Evolutionary conservation across 331 rosid species (phyloP).

Genomic region (Acacia pycnantha): DNA sequence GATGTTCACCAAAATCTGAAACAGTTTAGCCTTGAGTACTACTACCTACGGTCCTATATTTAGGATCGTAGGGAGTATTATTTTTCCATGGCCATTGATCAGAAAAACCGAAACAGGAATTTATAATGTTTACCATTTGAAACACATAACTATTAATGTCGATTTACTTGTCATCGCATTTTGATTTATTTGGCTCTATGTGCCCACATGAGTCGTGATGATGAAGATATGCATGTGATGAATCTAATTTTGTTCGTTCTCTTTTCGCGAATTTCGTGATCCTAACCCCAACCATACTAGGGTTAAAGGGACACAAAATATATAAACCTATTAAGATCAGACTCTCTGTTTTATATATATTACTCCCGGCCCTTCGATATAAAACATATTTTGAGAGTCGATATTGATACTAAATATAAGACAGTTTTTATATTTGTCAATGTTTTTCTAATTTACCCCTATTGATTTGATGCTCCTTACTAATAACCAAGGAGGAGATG

Average conservation of each 20-base stretch:
- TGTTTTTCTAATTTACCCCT: too few species aligned
- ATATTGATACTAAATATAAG: too few species aligned
- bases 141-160: background rate
- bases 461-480: too few species aligned
- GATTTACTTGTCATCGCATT: background rate
- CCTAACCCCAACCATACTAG: background rate
- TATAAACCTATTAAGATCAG: background rate
- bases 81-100: slow-evolving; percentile 18
- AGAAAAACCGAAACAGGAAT: slow-evolving; percentile 2
- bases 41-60: background rate
- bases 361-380: too few species aligned
- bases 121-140: background rate
- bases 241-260: background rate
- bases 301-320: background rate
- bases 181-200: background rate
- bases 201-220: slow-evolving; percentile 6
- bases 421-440: too few species aligned
- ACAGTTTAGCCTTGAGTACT: slow-evolving; percentile 10
- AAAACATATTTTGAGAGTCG: too few species aligned
- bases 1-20: background rate
- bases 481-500: too few species aligned
- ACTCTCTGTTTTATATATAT: background rate
- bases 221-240: slow-evolving; percentile 7
- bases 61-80: background rate
- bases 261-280: background rate